Evolutionary conservation across 768 basidiomycete genomes (phyloP).

Genomic region (Leucocoprinus birnbaumii): DNA sequence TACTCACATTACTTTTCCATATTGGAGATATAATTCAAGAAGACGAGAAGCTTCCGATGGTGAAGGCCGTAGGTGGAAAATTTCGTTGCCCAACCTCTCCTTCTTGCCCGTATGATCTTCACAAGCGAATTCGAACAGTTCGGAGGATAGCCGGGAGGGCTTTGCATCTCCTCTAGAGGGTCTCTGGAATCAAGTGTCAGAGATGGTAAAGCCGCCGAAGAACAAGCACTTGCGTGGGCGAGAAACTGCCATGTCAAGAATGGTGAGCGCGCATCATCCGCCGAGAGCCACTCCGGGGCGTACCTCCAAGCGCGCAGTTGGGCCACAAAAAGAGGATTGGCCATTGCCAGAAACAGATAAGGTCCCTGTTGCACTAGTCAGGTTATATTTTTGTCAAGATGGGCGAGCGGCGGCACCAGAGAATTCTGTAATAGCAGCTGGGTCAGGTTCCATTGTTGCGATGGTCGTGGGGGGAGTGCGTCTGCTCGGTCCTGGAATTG

Average conservation of each 20-base stretch:
- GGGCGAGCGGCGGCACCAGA: conserved; percentile 22
- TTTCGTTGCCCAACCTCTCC: conserved; percentile 35
- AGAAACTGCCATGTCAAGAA: conserved; percentile 41
- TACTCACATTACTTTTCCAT: conserved; percentile 56
- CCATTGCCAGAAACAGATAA: conserved; percentile 54
- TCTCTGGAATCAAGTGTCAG: conserved; percentile 18
- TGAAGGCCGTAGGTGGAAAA: conserved; percentile 50
- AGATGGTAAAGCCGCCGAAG: neutral
- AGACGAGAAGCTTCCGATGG: conserved; percentile 57
- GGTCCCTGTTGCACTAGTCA: conserved; percentile 39
- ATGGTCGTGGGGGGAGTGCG: neutral
- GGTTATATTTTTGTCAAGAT: neutral
- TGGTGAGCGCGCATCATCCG: conserved; percentile 4
- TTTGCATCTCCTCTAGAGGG: conserved; percentile 16
- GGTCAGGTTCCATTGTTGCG: conserved; percentile 30
- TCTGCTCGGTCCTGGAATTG: conserved; percentile 12
- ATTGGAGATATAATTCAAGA: conserved; percentile 64
- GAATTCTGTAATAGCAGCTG: conserved; percentile 39
- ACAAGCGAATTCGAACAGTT: conserved; percentile 28
- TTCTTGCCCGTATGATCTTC: conserved; percentile 30
- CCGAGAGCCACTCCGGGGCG: conserved; percentile 14
- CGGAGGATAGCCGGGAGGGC: conserved; percentile 7
- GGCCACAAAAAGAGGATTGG: conserved; percentile 56
- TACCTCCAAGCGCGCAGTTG: conserved; percentile 69
- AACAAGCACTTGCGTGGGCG: conserved; percentile 43